Conservation (phyloP, 129 eudicot species). For the Mikania micrantha region DNA sequence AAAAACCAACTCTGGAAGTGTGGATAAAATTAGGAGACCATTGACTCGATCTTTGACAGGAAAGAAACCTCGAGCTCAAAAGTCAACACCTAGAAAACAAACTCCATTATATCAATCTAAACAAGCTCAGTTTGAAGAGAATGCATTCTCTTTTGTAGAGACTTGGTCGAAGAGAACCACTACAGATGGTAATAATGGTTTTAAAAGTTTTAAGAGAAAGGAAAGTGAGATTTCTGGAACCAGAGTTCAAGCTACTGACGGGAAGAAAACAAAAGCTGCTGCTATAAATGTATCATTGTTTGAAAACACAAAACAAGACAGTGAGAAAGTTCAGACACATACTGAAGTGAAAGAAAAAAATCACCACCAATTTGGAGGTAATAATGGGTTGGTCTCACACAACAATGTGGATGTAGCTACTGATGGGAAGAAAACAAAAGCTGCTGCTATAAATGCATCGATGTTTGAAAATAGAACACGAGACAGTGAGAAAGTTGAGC, state of each 20-base stretch:
- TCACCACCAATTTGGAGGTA: slow-evolving; percentile 18
- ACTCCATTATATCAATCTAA: slow-evolving; percentile 18
- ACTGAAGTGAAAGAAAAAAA: slow-evolving; percentile 20
- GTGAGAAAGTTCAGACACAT: slow-evolving; percentile 26
- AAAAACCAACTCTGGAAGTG: slow-evolving; percentile 30
- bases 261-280: slow-evolving; percentile 30
- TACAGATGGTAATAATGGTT: slow-evolving; percentile 31
- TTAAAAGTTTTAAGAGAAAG: slow-evolving; percentile 30
- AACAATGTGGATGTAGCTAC: slow-evolving; percentile 4
- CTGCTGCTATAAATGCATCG: slow-evolving; percentile 25
- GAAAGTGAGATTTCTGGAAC: slow-evolving; percentile 27
- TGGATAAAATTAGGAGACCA: slow-evolving; percentile 36
- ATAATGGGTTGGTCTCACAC: too few relatives aligned
- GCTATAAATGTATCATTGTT: slow-evolving; percentile 22
- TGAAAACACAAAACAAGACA: slow-evolving; percentile 13
- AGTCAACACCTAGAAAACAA: slow-evolving; percentile 18
- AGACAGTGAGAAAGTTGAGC: slow-evolving; percentile 25
- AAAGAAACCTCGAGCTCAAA: slow-evolving; percentile 38
- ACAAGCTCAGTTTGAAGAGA: slow-evolving; percentile 30
- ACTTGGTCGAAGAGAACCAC: slow-evolving; percentile 27
- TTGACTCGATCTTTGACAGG: slow-evolving; percentile 51
- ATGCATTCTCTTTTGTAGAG: slow-evolving; percentile 45
- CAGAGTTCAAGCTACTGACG: slow-evolving; percentile 26
- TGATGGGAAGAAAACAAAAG: slow-evolving; percentile 29
- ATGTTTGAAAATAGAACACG: slow-evolving; percentile 11